These are phyloP conservation scores for Citrus cavaleriei DNA, from an alignment of 345 rosid species.

Conservation along the genomic window DNA sequence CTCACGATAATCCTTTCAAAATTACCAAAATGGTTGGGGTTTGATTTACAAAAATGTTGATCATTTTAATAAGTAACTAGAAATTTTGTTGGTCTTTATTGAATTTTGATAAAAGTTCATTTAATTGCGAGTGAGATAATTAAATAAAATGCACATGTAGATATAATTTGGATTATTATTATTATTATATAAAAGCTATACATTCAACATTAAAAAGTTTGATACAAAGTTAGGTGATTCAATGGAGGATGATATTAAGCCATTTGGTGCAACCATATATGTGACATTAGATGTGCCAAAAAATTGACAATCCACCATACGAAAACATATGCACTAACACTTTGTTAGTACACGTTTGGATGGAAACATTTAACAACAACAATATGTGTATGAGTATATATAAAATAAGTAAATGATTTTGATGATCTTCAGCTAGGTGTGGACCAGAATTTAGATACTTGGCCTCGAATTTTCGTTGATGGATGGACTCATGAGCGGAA, in stretches of 20 bases:
- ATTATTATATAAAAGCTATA: too few species aligned
- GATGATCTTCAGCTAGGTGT: background rate
- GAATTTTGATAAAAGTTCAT: too few species aligned
- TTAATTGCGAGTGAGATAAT: background rate
- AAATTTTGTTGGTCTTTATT: too few species aligned
- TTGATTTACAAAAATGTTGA: too few species aligned
- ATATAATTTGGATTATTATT: too few species aligned
- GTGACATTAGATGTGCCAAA: constrained; percentile 1
- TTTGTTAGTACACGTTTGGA: constrained; percentile 10
- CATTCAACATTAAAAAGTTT: too few species aligned
- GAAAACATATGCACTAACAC: background rate
- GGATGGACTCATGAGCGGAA: constrained; percentile 13
- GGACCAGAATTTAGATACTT: constrained; percentile 6
- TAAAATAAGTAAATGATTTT: background rate
- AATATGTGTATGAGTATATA: background rate
- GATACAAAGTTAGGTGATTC: too few species aligned
- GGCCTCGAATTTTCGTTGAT: too few species aligned
- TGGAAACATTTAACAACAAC: background rate
- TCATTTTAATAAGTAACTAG: too few species aligned
- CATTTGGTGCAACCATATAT: constrained; percentile 12
- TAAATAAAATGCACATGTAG: too few species aligned
- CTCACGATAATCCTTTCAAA: background rate
- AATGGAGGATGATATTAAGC: background rate
- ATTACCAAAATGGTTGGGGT: too few species aligned
- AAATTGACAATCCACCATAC: constrained; percentile 8